Base-by-base conservation (phyloP, 257 asterid species). In the Avicennia marina region DNA sequence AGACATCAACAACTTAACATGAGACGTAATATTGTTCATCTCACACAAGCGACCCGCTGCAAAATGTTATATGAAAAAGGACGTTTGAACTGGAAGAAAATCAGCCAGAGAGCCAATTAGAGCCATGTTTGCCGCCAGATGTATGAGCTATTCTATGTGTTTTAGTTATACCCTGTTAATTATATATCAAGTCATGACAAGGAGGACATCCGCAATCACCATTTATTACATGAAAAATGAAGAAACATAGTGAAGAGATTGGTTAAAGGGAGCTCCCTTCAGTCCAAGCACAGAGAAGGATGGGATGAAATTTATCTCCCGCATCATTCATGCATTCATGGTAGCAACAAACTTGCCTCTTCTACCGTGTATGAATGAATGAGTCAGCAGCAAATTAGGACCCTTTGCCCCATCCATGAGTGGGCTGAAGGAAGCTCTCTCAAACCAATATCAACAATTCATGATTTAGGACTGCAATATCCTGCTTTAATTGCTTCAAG, bases 301-400 rank as follows among this genome's bases (percentile, higher is more conserved):
- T 56, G 64, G 76, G 73, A 13, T 60, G 84, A 74, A 77, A 75
- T 71, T 72, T 69, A 66, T 62, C 87, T 77, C 84, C 84, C 78
- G 87, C 81, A 66, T 74, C 87, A 80, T 80, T 74, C 87, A 77
- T 80, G 19, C 87, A 74, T 66, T 72, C 79, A 57, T 71, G 64
- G 52, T 71, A 77, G 81, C 43, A 21, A 53, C 5, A 27, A 7
- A 1, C 1, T 11, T 0, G 2, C 1, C 9, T 29, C 32, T 39
- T 47, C 75, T 80, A 74, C 47, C 33, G 77, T 12, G 70, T 56
- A 74, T 80, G 87, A 72, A 69, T 74, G 80, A 77, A 80, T 77
- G 87, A 80, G 84, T 77, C 87, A 68, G 84, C 81, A 80, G 84
- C 66, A 65, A 77, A 74, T 63, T 72, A 84, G 64, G 72, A 63